Conservation (phyloP, 345 rosid species). For the Barbarea vulgaris region DNA sequence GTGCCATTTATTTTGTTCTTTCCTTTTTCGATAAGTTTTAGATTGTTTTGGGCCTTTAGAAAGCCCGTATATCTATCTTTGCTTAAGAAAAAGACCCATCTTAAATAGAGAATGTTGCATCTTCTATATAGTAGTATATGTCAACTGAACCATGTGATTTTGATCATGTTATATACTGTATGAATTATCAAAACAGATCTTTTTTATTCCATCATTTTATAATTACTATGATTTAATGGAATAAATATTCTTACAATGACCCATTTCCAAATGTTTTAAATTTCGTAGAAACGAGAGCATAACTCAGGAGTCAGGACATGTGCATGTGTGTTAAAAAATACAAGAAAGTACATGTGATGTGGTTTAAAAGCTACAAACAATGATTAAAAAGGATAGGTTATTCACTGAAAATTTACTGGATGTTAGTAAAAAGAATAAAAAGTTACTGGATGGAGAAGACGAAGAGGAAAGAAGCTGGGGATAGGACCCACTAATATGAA, state of each 20-base stretch:
- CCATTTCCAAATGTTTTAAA: neutral
- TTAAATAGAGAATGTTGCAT: conserved; percentile 3
- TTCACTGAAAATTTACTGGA: neutral
- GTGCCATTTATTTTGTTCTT: neutral
- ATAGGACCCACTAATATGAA: conserved; percentile 37
- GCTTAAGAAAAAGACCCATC: conserved; percentile 13
- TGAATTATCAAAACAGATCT: neutral
- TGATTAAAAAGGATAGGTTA: neutral
- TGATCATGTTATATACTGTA: conserved; percentile 3
- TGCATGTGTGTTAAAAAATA: conserved; percentile 19
- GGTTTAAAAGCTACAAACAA: conserved; percentile 11
- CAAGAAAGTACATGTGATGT: conserved; percentile 33
- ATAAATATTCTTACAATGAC: neutral
- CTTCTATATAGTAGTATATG: neutral
- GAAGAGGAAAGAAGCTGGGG: neutral
- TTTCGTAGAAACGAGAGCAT: conserved; percentile 10
- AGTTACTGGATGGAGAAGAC: neutral
- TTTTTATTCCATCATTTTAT: too few species aligned
- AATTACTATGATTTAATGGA: too few species aligned
- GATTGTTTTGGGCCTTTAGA: conserved; percentile 14
- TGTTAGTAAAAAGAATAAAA: neutral
- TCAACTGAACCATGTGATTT: conserved; percentile 34
- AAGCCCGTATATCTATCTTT: neutral
- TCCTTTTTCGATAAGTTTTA: neutral
- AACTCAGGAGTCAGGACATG: conserved; percentile 17